These are phyloP conservation scores for Bjerkandera adusta DNA, from an alignment of 1,284 basidiomycete species.

Conservation along the genomic window DNA sequence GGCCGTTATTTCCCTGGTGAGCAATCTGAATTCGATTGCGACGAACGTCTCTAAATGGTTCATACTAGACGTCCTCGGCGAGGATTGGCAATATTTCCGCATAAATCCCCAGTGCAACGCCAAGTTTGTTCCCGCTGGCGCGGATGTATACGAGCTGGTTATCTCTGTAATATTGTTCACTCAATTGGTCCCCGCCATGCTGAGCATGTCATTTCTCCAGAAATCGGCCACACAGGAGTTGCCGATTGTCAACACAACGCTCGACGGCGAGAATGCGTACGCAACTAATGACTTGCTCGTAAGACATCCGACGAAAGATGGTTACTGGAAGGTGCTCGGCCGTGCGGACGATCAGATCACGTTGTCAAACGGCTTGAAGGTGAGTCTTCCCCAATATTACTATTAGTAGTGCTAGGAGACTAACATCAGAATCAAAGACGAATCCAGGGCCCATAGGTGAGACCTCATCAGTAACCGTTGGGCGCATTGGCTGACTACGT, in stretches of 20 bases:
- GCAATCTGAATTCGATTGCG: conserved; percentile 2
- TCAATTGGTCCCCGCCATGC: neutral
- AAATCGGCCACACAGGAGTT: neutral
- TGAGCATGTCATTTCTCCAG: neutral
- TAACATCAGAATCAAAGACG: conserved; percentile 19
- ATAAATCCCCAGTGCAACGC: conserved; percentile 15
- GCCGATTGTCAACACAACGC: conserved; percentile 25
- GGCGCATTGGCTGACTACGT: no score
- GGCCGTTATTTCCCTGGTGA: conserved; percentile 21
- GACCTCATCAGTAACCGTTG: no score
- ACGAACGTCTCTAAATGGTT: conserved; percentile 13
- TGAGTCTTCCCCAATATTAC: conserved; percentile 14
- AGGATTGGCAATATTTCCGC: conserved; percentile 28
- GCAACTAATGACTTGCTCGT: conserved; percentile 42
- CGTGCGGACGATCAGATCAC: conserved; percentile 52
- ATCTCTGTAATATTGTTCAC: conserved; percentile 17
- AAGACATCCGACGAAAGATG: conserved; percentile 42
- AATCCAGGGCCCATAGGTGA: conserved; percentile 31
- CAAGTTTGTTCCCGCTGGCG: conserved; percentile 19
- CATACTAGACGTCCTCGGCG: conserved; percentile 2
- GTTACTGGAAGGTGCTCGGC: conserved; percentile 44
- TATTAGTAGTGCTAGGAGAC: neutral
- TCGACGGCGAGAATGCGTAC: conserved; percentile 31
- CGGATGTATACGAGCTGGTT: conserved; percentile 24
- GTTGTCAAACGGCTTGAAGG: conserved; percentile 50